Evolutionary conservation across 2,329 filamentous ascomycete genomes (phyloP), one percentile per base, ranked within the genome.

Genomic region (Hymenoscyphus infarciens): DNA sequence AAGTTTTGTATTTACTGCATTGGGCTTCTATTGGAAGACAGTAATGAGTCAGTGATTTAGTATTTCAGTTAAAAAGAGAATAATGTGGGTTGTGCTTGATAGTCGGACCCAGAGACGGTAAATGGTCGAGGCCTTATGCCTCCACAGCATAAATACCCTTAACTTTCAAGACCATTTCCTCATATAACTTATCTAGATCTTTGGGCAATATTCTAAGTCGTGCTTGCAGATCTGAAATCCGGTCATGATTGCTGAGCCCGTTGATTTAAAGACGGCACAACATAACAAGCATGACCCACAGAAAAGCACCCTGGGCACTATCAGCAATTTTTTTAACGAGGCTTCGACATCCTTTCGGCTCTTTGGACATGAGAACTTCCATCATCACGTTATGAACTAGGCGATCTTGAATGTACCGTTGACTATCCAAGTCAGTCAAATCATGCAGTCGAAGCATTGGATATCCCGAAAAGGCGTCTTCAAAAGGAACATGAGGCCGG

Each of bases 401-500:
- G 2, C 62, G 56, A 10, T 62, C 63, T 1, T 62, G 19, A n/a
- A 69, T 66, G 33, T 68, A 72, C 1, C 11, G 19, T n/a, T 64
- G 15, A 22, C 70, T 70, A 53, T 72, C 71, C 0, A 55, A n/a
- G 5, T 57, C 29, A 22, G 70, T 73, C 16, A 72, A 33, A 5
- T 67, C 61, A 31, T 74, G 67, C 1, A 73, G 57, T 22, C 54
- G 54, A 16, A 73, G 61, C 10, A 56, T 66, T 4, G 67, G 66
- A 11, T 38, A 63, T 4, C 55, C 5, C 7, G 7, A 22, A 55
- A 69, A 71, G 2, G 59, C 64, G 16, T 70, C 67, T 31, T 64
- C 54, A 56, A 74, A 73, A 6, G 64, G 61, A 16, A 66, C 66
- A 67, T 66, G 70, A 0, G 70, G 71, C 16, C 72, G 59, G 31